Evolutionary conservation across 1,139 yeast species (phyloP).

Genomic region (Kurtzmaniella natalensis): DNA sequence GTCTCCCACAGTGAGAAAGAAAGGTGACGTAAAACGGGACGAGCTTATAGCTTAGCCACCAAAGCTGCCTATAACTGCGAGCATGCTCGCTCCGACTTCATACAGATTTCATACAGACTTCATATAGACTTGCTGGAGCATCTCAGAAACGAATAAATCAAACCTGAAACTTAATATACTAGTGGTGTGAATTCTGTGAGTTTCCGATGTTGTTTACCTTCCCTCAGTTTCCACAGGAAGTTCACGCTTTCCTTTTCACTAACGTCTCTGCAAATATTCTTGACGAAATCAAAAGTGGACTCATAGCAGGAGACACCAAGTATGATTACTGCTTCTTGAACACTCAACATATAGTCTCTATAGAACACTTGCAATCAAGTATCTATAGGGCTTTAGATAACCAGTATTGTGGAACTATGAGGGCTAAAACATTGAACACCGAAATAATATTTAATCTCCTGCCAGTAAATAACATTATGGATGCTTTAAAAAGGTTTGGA

Average conservation of each 20-base stretch:
- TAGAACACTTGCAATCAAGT: conserved; percentile 32
- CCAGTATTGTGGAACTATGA: conserved; percentile 21
- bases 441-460: conserved; percentile 40
- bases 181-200: too few relatives aligned
- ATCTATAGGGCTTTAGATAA: conserved; percentile 34
- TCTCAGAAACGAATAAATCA: too few relatives aligned
- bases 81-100: too few relatives aligned
- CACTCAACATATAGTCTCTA: conserved; percentile 32
- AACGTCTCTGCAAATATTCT: conserved; percentile 18
- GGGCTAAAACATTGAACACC: conserved; percentile 39
- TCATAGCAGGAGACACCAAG: conserved; percentile 26
- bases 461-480: conserved; percentile 41
- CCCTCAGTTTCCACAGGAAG: conserved; percentile 32
- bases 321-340: conserved; percentile 41
- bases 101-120: too few relatives aligned
- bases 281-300: conserved; percentile 22
- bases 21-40: too few relatives aligned
- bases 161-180: too few relatives aligned
- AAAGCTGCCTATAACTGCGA: too few relatives aligned
- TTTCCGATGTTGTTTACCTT: conserved; percentile 16
- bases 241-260: conserved; percentile 22
- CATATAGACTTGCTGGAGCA: too few relatives aligned
- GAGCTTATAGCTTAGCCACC: too few relatives aligned
- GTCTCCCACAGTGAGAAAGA: too few relatives aligned
- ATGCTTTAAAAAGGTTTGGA: conserved; percentile 41